Base-by-base conservation (phyloP, 2,329 filamentous ascomycete genomes). In the Aplosporella prunicola region DNA sequence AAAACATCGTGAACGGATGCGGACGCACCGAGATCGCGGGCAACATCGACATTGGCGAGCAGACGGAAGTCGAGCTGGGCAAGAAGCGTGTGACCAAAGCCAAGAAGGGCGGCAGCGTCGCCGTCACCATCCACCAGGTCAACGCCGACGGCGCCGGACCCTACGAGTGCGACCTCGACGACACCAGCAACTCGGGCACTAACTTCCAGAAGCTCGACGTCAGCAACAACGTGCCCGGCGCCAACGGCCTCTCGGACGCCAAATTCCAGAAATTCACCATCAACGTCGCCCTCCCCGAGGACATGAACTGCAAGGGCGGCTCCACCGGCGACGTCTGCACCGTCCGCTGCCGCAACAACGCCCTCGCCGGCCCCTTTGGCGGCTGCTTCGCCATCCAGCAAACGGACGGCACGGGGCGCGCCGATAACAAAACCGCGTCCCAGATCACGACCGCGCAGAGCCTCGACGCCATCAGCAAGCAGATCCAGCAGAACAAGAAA, bases 131-230 rank as follows among this genome's bases (percentile, higher is more conserved):
- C 24, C 69, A 74, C 47, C 72, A 75, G 49, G 66, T 71, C 39
- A 72, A 72, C 47, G 64, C 66, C 7, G 68, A 72, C 43, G 70
- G 70, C 13, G 69, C 80, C 46, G 91, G 91, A 26, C 71, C 72
- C 15, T 96, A 96, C 53, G 86, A 94, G 51, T 81, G 96, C 40
- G 85, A 91, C 55, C 88, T 96, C 62, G 88, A 95, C 58, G 60
- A 72, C 9, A 72, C 72, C 8, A 89, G 91, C 43, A 68, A 76
- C 25, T 50, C 51, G 16, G 67, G 63, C 15, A 53, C 63, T 32
- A 64, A 65, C 41, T 64, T 62, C 32, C 61, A 67, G 37, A 66
- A 65, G 15, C 55, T 77, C 20, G 64, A 62, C 7, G 71, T 79
- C 5, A 62, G 65, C 38, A 71, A 78, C 57, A 78, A 78, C 41